Evolutionary conservation across 129 eudicot genomes (phyloP), one percentile per base, ranked within the genome.

Genomic region (Chrysanthemum lavandulifolium): DNA sequence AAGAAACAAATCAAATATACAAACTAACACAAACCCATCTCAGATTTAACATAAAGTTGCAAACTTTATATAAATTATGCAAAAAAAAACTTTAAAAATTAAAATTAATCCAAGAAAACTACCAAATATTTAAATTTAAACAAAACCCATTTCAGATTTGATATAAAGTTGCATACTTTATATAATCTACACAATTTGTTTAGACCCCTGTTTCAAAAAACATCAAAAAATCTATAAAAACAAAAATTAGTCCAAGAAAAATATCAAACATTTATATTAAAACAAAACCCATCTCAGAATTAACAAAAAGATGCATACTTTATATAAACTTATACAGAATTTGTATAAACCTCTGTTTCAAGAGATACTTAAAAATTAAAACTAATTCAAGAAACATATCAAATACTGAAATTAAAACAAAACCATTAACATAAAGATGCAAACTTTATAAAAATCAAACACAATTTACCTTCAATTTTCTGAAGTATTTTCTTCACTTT

Each of bases 401-500:
- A 75, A 27, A 61, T 18, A 18, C 9, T 36, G 9, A 61, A 49
- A 67, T 67, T 56, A 10, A 4, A 2, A 36, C 31, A 57, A 62
- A 64, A 48, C 68, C 73, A 73, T 61, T 55, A 77, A 36, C 71
- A 77, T 13, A 61, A 69, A 60, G 14, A 61, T 25, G 23, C 15
- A 0, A 70, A 71, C 47, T 53, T 78, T 78, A 61, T n/a, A 49
- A 10, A 59, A 49, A 13, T 77, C 19, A 15, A 59, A 50, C 47
- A 19, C 57, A 50, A 15, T 88, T 6, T 73, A 93, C 98, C 98
- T 1, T 93, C 98, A 73, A 89, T 90, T 82, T 93, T 93, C 85
- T 93, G 97, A 89, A 93, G 81, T 86, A 90, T 87, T 84, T 90
- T 93, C 91, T 85, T 93, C 81, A 93, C 98, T 81, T 93, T 90